Conservation (phyloP, 2,329 filamentous ascomycete genomes). For the Sporothrix globosa region DNA sequence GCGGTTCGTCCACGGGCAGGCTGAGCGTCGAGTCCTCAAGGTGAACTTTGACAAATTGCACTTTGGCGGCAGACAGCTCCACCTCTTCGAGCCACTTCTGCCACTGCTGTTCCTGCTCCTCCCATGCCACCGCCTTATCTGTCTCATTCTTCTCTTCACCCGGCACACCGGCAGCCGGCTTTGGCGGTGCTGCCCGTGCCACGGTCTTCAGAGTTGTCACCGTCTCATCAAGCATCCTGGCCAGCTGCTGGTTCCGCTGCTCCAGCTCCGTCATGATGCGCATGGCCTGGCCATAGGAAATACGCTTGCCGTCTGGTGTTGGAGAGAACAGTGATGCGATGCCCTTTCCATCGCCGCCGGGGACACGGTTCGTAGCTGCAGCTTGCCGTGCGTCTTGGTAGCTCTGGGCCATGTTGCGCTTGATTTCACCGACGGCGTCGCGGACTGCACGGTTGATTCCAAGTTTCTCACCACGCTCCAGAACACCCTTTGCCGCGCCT, state of each 20-base stretch:
- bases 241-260: slow-evolving; percentile 66
- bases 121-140: background rate
- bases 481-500: slow-evolving; percentile 73
- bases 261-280: slow-evolving; percentile 45
- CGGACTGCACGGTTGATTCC: slow-evolving; percentile 79
- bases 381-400: slow-evolving; percentile 61
- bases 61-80: slow-evolving; percentile 63
- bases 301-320: background rate
- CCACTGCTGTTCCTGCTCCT: slow-evolving; percentile 39
- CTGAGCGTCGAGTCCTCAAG: slow-evolving; percentile 55
- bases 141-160: background rate
- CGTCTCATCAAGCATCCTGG: slow-evolving; percentile 68
- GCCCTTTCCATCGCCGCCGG: background rate
- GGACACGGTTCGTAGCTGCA: slow-evolving; percentile 38
- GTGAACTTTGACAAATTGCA: slow-evolving; percentile 67
- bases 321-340: background rate
- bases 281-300: slow-evolving; percentile 25
- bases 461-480: slow-evolving; percentile 73
- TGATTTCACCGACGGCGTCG: slow-evolving; percentile 79
- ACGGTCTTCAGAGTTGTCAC: slow-evolving; percentile 65
- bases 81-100: slow-evolving; percentile 56
- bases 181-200: slow-evolving; percentile 52
- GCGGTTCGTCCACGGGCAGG: slow-evolving; percentile 39
- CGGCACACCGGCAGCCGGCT: slow-evolving; percentile 44
- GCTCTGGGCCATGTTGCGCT: slow-evolving; percentile 72